phyloP scores from a whole-genome alignment of 148 eudicot species.

The Rhododendron vialii region DNA sequence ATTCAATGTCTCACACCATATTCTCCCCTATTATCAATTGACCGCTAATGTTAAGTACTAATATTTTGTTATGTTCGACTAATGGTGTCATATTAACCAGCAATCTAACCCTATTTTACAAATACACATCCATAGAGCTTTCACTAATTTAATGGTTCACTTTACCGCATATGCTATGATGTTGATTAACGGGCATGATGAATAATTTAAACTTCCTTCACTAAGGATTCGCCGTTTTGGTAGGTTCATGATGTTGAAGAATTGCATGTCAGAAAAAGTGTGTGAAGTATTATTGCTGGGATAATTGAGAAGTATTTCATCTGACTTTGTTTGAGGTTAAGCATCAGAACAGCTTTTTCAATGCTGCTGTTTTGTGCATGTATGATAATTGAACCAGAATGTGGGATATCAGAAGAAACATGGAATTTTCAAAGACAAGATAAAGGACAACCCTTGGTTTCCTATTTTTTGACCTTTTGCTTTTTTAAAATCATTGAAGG shows the following conservation, averaged over 20 bases:
- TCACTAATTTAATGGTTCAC: too few relatives aligned
- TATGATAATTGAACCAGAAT: not conserved
- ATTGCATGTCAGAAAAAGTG: not conserved
- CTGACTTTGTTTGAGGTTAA: too few relatives aligned
- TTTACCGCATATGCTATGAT: too few relatives aligned
- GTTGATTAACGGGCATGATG: not conserved
- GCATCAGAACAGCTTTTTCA: too few relatives aligned
- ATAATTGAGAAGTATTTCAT: too few relatives aligned
- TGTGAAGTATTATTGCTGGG: too few relatives aligned
- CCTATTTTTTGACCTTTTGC: not conserved
- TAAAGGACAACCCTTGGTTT: not conserved
- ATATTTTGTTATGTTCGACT: too few relatives aligned
- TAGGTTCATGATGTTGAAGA: not conserved
- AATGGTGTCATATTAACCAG: not conserved
- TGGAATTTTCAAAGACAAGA: not conserved
- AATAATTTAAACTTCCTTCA: not conserved
- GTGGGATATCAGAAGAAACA: not conserved
- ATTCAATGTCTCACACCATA: not conserved
- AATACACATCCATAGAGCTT: too few relatives aligned
- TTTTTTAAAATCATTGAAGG: not conserved
- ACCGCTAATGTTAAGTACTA: not conserved
- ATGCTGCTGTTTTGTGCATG: not conserved
- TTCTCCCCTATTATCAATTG: not conserved
- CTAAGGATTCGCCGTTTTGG: not conserved
- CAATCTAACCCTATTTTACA: not conserved